phyloP scores from a whole-genome alignment of 1,139 yeast genomes.

The Yamadazyma sp. region DNA sequence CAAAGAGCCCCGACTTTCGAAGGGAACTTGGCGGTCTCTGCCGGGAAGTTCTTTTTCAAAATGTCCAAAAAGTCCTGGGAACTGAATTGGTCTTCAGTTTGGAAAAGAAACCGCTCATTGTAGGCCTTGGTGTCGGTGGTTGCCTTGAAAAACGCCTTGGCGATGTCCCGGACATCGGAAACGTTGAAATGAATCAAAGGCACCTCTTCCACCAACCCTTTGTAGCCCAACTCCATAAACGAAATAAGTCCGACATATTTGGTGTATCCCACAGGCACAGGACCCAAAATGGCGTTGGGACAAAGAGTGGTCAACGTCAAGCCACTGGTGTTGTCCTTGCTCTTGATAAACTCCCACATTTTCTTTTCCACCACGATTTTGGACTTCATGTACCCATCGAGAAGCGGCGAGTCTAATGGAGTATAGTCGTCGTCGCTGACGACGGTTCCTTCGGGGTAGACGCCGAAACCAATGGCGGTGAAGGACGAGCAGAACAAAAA shows the following conservation, averaged over 20 bases:
- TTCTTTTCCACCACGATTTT: conserved; percentile 16
- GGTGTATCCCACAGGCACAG: conserved; percentile 11
- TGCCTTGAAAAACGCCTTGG: conserved; percentile 16
- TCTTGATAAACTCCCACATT: conserved; percentile 15
- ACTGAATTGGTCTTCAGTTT: conserved; percentile 4
- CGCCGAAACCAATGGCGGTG: conserved; percentile 16
- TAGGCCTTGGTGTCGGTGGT: conserved; percentile 12
- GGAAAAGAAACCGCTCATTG: conserved; percentile 13
- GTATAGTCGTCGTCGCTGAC: conserved; percentile 10
- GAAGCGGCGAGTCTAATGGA: conserved; percentile 4
- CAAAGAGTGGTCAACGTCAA: conserved; percentile 15
- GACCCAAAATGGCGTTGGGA: conserved; percentile 21
- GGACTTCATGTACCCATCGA: conserved; percentile 15
- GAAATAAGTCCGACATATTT: conserved; percentile 5
- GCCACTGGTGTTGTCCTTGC: conserved; percentile 9
- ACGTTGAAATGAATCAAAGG: conserved; percentile 1
- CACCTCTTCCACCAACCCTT: conserved; percentile 1
- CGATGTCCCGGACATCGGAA: conserved; percentile 22
- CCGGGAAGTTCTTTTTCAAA: conserved; percentile 5
- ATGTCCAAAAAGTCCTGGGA: not conserved
- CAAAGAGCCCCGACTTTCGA: conserved; percentile 2
- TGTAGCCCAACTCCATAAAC: not conserved
- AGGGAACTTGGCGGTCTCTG: conserved; percentile 5
- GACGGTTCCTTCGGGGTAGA: conserved; percentile 6
- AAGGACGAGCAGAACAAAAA: conserved; percentile 22